These are phyloP conservation scores for Bifiguratus adelaidae DNA, from an alignment of 192 early-diverging fungal genomes.

Conservation along the genomic window DNA sequence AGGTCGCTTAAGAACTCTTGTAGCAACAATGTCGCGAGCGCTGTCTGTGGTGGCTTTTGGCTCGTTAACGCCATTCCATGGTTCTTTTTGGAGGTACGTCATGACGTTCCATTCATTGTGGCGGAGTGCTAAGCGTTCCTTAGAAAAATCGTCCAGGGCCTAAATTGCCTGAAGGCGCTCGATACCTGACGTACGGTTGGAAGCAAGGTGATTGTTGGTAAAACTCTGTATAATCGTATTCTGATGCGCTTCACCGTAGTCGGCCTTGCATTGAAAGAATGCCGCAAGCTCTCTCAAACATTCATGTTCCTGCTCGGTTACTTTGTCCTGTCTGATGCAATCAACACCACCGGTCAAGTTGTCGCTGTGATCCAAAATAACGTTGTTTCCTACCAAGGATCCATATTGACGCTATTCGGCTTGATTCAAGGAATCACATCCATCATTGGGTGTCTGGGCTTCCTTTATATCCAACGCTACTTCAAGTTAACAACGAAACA, in stretches of 20 bases:
- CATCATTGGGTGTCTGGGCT: constrained; percentile 22
- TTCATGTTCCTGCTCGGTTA: constrained; percentile 25
- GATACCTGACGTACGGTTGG: constrained; percentile 18
- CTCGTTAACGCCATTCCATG: constrained; percentile 22
- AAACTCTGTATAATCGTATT: not conserved
- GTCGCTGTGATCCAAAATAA: constrained; percentile 15
- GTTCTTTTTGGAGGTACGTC: constrained; percentile 6
- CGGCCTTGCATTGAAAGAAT: constrained; percentile 12
- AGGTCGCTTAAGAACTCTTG: no score
- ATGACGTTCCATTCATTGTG: not conserved
- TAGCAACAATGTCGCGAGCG: constrained; percentile 8
- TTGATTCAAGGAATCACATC: constrained; percentile 18
- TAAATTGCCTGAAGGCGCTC: constrained; percentile 17
- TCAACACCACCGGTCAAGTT: constrained; percentile 15
- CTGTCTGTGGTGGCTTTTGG: constrained; percentile 22
- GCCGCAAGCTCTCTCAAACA: constrained; percentile 17
- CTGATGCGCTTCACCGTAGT: not conserved
- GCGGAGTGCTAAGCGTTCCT: not conserved
- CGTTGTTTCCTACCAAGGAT: constrained; percentile 10
- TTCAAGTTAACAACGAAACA: constrained; percentile 22
- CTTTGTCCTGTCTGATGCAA: constrained; percentile 25
- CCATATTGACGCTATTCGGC: constrained; percentile 13
- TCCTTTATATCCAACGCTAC: constrained; percentile 19
- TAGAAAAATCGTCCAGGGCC: constrained; percentile 24
- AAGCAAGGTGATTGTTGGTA: not conserved